Conservation (phyloP, 164 flowering plant genomes). For the Pachysandra terminalis region DNA sequence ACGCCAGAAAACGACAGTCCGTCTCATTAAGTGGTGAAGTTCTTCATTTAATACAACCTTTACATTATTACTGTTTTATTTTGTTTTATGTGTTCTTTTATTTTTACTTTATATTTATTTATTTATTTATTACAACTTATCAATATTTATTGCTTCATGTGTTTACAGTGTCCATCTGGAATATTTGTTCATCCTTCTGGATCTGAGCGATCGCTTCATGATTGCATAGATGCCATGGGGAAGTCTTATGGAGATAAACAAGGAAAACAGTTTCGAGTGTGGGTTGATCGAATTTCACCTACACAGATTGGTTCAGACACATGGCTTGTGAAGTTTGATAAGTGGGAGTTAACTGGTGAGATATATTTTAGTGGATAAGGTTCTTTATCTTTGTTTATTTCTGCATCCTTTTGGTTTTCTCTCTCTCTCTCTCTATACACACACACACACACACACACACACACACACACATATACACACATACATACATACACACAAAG, state of each 20-base stretch:
- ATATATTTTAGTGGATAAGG: no score
- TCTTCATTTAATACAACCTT: no score
- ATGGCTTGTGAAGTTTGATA: constrained; percentile 72
- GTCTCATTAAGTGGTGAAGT: no score
- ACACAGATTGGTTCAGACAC: constrained; percentile 46
- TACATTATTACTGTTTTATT: no score
- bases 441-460: no score
- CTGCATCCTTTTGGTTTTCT: not conserved
- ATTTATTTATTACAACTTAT: not conserved
- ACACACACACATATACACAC: no score
- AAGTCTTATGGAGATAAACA: constrained; percentile 60
- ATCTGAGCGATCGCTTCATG: constrained; percentile 35
- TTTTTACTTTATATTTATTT: no score
- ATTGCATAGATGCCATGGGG: no score
- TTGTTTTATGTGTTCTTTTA: not conserved
- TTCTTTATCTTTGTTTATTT: no score
- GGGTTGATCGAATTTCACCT: constrained; percentile 61
- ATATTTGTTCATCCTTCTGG: constrained; percentile 64
- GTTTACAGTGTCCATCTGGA: constrained; percentile 46
- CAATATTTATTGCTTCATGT: constrained; percentile 4
- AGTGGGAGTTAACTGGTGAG: constrained; percentile 69
- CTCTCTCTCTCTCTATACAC: no score
- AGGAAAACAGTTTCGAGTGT: constrained; percentile 52
- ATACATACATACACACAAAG: no score
- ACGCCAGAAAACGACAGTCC: no score